Percentiles rank a stretch among this genome's conserved stretches.
phyloP scores from a whole-genome alignment of 2,329 filamentous ascomycete species.

The Xylaria sp. region DNA sequence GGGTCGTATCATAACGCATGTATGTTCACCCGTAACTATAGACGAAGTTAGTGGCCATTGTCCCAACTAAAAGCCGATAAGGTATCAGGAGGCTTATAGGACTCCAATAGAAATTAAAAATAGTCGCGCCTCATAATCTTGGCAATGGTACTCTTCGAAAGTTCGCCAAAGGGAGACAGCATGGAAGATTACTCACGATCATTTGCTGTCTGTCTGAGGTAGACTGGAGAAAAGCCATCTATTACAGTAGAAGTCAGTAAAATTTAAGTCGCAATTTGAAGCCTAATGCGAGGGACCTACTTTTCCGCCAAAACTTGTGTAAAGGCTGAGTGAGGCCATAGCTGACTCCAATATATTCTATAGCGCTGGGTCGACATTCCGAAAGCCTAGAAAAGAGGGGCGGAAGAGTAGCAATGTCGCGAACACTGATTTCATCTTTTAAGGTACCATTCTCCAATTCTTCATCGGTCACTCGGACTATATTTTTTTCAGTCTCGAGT shows the following conservation, averaged over 20 bases:
- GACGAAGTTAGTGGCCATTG: slow-evolving; percentile 15
- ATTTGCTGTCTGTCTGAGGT: slow-evolving; percentile 93
- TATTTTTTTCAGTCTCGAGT: slow-evolving; percentile 66
- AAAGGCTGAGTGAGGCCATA: slow-evolving; percentile 89
- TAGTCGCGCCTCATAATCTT: background rate
- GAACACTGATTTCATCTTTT: slow-evolving; percentile 86
- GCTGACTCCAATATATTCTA: slow-evolving; percentile 96
- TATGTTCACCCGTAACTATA: slow-evolving; percentile 88
- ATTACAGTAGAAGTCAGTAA: slow-evolving; percentile 12
- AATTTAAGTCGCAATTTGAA: background rate
- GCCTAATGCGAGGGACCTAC: slow-evolving; percentile 22
- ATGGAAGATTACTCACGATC: slow-evolving; percentile 61
- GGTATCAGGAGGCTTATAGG: too few species aligned
- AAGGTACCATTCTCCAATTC: slow-evolving; percentile 82
- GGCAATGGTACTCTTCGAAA: too few species aligned
- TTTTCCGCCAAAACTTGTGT: slow-evolving; percentile 97
- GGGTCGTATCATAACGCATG: slow-evolving; percentile 94
- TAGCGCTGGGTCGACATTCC: slow-evolving; percentile 79
- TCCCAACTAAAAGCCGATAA: too few species aligned
- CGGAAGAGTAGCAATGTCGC: slow-evolving; percentile 91
- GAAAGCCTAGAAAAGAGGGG: slow-evolving; percentile 90
- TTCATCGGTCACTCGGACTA: slow-evolving; percentile 82
- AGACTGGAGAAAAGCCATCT: slow-evolving; percentile 84
- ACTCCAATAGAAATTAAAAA: background rate
- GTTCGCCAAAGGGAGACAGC: background rate